These are phyloP conservation scores for Hemileia vastatrix DNA, from an alignment of 1,284 basidiomycete genomes.

Conservation along the genomic window DNA sequence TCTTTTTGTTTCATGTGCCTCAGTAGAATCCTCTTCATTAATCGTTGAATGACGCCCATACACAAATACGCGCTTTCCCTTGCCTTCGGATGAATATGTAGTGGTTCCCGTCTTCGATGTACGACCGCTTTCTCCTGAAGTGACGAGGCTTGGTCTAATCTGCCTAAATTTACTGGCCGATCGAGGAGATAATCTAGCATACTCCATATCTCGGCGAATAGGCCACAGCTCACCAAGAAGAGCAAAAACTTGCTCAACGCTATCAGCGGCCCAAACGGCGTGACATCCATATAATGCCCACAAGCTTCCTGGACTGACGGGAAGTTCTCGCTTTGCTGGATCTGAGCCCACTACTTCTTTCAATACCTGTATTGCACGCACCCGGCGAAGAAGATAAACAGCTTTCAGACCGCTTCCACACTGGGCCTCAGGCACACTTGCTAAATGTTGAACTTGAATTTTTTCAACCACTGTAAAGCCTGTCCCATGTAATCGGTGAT, in stretches of 20 bases:
- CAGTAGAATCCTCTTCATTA: too few species aligned
- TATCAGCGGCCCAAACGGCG: slow-evolving; percentile 4
- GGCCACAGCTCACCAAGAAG: slow-evolving; percentile 1
- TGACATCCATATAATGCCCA: neutral
- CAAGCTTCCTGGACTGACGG: slow-evolving; percentile 8
- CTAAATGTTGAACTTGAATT: neutral
- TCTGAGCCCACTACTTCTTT: slow-evolving; percentile 6
- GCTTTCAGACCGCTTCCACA: neutral
- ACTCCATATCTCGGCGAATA: too few species aligned
- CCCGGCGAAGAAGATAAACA: neutral
- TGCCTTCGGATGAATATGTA: too few species aligned
- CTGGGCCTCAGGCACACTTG: neutral
- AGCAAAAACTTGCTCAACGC: neutral
- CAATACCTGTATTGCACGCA: slow-evolving; percentile 8
- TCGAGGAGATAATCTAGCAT: too few species aligned
- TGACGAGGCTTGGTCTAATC: too few species aligned
- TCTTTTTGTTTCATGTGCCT: too few species aligned
- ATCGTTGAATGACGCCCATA: too few species aligned
- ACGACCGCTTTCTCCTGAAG: too few species aligned
- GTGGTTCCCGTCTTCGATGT: too few species aligned
- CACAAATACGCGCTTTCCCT: too few species aligned
- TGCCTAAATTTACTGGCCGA: too few species aligned
- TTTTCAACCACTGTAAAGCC: slow-evolving; percentile 4
- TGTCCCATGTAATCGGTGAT: neutral
- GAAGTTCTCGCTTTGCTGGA: neutral